These are phyloP conservation scores for Solanum ossicruentum DNA, from an alignment of 257 asterid genomes.

Conservation along the genomic window DNA sequence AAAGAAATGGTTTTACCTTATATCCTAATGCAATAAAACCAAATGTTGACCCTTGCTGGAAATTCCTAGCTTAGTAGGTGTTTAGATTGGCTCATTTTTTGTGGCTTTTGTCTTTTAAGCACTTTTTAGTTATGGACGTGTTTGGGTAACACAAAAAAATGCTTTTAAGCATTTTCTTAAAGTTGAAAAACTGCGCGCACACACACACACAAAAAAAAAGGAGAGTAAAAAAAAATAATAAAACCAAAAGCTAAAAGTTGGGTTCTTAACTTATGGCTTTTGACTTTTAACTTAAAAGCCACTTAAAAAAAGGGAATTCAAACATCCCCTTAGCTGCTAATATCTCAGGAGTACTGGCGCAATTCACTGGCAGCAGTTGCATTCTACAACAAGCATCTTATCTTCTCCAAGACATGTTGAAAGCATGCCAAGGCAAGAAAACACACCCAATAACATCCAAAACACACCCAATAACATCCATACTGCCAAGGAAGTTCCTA, in stretches of 20 bases:
- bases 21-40: constrained; percentile 31
- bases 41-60: constrained; percentile 14
- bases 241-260: too few species aligned
- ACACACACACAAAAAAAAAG: too few species aligned
- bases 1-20: constrained; percentile 24
- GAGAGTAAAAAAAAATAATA: too few species aligned
- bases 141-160: too few species aligned
- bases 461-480: background rate
- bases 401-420: constrained; percentile 50
- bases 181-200: too few species aligned
- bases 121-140: too few species aligned
- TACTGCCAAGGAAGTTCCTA: background rate
- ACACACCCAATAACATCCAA: background rate
- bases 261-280: too few species aligned
- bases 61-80: constrained; percentile 3
- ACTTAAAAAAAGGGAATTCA: too few species aligned
- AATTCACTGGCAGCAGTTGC: constrained; percentile 27
- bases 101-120: too few species aligned
- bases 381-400: constrained; percentile 50
- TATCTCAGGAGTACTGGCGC: constrained; percentile 6
- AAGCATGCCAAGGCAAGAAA: constrained; percentile 24
- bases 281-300: too few species aligned
- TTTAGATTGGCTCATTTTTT: too few species aligned
- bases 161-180: too few species aligned
- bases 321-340: background rate